phyloP scores from a whole-genome alignment of 2,329 filamentous ascomycete genomes.

The Cladosporium halotolerans region DNA sequence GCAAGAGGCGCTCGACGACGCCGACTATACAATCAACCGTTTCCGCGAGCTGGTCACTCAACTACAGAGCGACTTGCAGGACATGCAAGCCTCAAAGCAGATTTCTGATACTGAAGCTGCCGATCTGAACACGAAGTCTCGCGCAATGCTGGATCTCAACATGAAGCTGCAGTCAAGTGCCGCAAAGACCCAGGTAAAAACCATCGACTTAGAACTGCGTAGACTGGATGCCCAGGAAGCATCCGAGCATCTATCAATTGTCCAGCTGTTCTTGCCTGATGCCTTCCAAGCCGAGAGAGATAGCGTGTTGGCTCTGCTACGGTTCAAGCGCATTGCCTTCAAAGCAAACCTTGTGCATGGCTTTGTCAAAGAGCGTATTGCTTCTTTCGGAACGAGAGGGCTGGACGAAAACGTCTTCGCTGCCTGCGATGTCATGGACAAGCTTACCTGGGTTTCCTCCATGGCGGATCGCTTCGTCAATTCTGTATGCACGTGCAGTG shows the following conservation, averaged over 20 bases:
- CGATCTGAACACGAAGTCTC: conserved; percentile 78
- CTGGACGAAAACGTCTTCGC: conserved; percentile 73
- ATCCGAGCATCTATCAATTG: conserved; percentile 77
- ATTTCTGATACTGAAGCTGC: conserved; percentile 90
- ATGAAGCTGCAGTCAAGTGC: conserved; percentile 87
- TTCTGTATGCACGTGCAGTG: conserved; percentile 70
- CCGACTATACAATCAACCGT: conserved; percentile 81
- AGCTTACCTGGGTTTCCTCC: conserved; percentile 73
- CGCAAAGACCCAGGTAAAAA: conserved; percentile 86
- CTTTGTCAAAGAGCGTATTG: conserved; percentile 73
- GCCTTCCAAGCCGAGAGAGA: conserved; percentile 73
- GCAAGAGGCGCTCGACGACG: conserved; percentile 73
- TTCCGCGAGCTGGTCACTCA: conserved; percentile 86
- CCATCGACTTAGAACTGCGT: conserved; percentile 82
- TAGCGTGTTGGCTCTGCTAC: conserved; percentile 79
- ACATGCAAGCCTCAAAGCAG: conserved; percentile 85
- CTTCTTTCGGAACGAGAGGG: conserved; percentile 58
- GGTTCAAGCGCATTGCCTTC: conserved; percentile 82
- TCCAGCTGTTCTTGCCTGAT: conserved; percentile 83
- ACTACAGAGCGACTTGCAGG: conserved; percentile 78
- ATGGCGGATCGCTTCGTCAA: conserved; percentile 82
- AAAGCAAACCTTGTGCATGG: conserved; percentile 74
- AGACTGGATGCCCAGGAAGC: conserved; percentile 85
- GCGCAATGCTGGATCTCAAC: conserved; percentile 95
- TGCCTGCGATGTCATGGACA: conserved; percentile 75